These are phyloP conservation scores for Hericium rajendrae DNA, from an alignment of 768 basidiomycete genomes.

Conservation along the genomic window DNA sequence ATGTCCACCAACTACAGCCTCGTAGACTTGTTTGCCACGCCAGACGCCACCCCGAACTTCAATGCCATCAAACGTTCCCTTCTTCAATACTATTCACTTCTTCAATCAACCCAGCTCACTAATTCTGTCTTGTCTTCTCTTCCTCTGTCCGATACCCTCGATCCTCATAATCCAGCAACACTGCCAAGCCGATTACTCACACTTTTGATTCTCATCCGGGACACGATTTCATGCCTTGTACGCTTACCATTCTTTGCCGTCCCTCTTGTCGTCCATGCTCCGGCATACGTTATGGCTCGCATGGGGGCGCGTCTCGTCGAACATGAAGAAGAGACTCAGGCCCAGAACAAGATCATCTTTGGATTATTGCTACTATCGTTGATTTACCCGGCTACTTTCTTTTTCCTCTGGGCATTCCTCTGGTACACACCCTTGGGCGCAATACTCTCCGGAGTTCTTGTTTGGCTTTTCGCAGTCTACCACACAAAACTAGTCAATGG, in stretches of 20 bases:
- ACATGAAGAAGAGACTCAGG: conserved; percentile 90
- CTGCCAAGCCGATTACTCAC: conserved; percentile 81
- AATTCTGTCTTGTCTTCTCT: conserved; percentile 79
- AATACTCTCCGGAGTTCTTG: conserved; percentile 52
- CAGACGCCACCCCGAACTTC: conserved; percentile 51
- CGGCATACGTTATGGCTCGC: conserved; percentile 76
- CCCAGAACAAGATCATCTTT: conserved; percentile 93
- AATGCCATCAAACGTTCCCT: conserved; percentile 56
- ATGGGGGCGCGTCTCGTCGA: conserved; percentile 65
- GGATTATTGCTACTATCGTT: conserved; percentile 64
- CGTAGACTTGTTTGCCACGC: conserved; percentile 77
- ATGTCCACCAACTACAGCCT: conserved; percentile 38
- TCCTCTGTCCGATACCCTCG: conserved; percentile 75
- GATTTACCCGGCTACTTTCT: conserved; percentile 79
- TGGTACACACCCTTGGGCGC: conserved; percentile 70
- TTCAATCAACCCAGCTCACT: conserved; percentile 72
- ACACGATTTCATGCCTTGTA: conserved; percentile 59
- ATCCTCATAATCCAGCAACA: conserved; percentile 61
- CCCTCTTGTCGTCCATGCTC: conserved; percentile 75
- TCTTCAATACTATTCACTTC: conserved; percentile 81
- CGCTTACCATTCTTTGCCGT: conserved; percentile 85
- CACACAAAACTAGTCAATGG: conserved; percentile 83
- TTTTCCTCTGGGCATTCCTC: conserved; percentile 77
- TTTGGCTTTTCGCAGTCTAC: conserved; percentile 76
- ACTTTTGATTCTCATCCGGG: conserved; percentile 66